Conservation (phyloP, 139 green algal species). For the Monoraphidium neglectum region DNA sequence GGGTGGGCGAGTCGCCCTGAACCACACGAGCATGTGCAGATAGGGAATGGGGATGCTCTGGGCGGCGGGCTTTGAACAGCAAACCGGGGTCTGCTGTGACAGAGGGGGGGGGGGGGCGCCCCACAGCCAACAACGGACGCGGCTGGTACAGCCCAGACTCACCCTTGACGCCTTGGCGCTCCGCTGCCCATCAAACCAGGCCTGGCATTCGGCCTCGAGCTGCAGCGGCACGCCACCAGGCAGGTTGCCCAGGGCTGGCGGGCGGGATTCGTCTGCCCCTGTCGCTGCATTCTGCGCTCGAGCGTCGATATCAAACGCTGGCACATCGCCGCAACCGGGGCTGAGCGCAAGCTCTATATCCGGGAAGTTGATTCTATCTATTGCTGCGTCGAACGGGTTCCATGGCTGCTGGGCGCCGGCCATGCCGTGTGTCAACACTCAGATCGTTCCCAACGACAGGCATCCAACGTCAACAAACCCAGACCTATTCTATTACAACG, state of each 20-base stretch:
- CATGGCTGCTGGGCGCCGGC: slow-evolving; percentile 1
- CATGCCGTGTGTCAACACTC: too few species aligned
- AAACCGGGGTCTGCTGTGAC: not conserved
- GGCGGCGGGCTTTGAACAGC: too few species aligned
- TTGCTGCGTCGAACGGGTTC: slow-evolving; percentile 26
- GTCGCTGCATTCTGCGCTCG: not conserved
- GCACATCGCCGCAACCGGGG: not conserved
- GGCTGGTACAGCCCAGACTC: not conserved
- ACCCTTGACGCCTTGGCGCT: slow-evolving; percentile 13
- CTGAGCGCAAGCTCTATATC: slow-evolving; percentile 3
- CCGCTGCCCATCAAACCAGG: slow-evolving; percentile 25
- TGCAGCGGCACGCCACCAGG: not conserved
- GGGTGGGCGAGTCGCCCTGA: slow-evolving; percentile 30
- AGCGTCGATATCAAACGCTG: slow-evolving; percentile 6
- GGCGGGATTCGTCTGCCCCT: not conserved
- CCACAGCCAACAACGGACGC: not conserved
- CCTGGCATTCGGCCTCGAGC: slow-evolving; percentile 20
- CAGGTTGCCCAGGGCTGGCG: slow-evolving; percentile 5
- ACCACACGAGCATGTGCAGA: not conserved
- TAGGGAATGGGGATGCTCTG: not conserved
- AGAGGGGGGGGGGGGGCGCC: not conserved
- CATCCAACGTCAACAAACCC: too few species aligned
- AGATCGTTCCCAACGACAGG: too few species aligned
- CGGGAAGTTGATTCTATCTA: slow-evolving; percentile 15
- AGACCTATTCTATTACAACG: too few species aligned